Evolutionary conservation across 306 rosid species (phyloP), one percentile per base, ranked within the genome.

Genomic region (Dalbergia cochinchinensis): DNA sequence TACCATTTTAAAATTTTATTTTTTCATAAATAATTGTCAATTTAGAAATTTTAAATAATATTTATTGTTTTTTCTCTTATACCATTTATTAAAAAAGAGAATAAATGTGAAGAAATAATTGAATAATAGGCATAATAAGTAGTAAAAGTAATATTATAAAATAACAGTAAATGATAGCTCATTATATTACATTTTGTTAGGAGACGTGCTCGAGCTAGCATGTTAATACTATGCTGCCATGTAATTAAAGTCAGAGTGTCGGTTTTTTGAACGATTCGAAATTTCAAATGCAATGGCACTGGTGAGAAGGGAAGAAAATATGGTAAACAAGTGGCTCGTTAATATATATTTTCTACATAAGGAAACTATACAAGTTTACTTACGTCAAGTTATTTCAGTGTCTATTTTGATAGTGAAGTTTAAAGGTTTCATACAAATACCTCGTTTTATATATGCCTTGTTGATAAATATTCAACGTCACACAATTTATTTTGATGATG

Each of bases 151-250:
- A 26, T 26, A 26, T 26, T 26, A 26, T 26, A 26, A 26, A 26
- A 26, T 26, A 65, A 12, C 16, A 61, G 67, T 10, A 33, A 42
- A 42, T 5, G 58, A 16, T 62, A 16, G 11, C 13, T 11, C 7
- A 64, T 11, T 78, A 47, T 35, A 55, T 37, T 13, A 15, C 31
- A 18, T 26, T 8, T 6, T 16, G 16, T 31, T 41, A 0, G 79
- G 39, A 55, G n/a, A 66, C 79, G 84, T 65, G 80, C 14, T 58
- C 12, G 11, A 48, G 44, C 3, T 26, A 26, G 3, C 16, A 34
- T 5, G 62, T 63, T 51, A 60, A 31, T 42, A 45, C 15, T 61
- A 72, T 5, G 35, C 33, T 13, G 31, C 8, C 35, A 48, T 26
- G 22, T 31, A 42, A 48, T 16, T 11, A 37, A 77, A 39, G 66